These are phyloP conservation scores for Clarireedia monteithiana DNA, from an alignment of 2,329 filamentous ascomycete genomes.

Conservation along the genomic window DNA sequence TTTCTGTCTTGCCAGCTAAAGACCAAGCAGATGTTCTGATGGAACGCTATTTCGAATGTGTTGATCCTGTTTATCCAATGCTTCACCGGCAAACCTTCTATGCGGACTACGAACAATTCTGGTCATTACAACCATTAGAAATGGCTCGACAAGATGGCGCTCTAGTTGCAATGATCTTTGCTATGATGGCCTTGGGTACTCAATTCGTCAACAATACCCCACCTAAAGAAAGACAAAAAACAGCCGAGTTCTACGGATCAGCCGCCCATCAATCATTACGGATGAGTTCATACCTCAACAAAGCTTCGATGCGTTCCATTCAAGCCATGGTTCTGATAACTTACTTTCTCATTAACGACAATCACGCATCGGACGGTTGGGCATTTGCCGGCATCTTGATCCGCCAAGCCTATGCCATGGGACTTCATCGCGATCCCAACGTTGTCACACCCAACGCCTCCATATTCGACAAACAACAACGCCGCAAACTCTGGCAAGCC, in stretches of 20 bases:
- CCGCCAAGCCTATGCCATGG: slow-evolving; percentile 74
- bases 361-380: slow-evolving; percentile 76
- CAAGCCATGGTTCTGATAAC: slow-evolving; percentile 77
- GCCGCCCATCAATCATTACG: slow-evolving; percentile 71
- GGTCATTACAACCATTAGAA: slow-evolving; percentile 51
- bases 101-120: slow-evolving; percentile 71
- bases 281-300: slow-evolving; percentile 69
- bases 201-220: slow-evolving; percentile 57
- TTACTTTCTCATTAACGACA: slow-evolving; percentile 81
- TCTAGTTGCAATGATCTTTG: slow-evolving; percentile 65
- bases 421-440: slow-evolving; percentile 71
- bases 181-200: slow-evolving; percentile 70
- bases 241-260: slow-evolving; percentile 74
- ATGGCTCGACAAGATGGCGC: slow-evolving; percentile 57
- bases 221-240: slow-evolving; percentile 59
- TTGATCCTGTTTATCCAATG: slow-evolving; percentile 78
- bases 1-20: slow-evolving; percentile 68
- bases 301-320: slow-evolving; percentile 63
- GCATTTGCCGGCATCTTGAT: slow-evolving; percentile 72
- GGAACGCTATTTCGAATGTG: slow-evolving; percentile 57
- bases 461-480: slow-evolving; percentile 67
- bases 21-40: slow-evolving; percentile 66
- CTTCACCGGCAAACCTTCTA: slow-evolving; percentile 69
- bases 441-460: slow-evolving; percentile 60
- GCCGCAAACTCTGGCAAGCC: slow-evolving; percentile 75